Percentiles rank a stretch among this genome's conserved stretches.
Conservation (phyloP, 306 rosid species). For the Cicer chorassanicum region DNA sequence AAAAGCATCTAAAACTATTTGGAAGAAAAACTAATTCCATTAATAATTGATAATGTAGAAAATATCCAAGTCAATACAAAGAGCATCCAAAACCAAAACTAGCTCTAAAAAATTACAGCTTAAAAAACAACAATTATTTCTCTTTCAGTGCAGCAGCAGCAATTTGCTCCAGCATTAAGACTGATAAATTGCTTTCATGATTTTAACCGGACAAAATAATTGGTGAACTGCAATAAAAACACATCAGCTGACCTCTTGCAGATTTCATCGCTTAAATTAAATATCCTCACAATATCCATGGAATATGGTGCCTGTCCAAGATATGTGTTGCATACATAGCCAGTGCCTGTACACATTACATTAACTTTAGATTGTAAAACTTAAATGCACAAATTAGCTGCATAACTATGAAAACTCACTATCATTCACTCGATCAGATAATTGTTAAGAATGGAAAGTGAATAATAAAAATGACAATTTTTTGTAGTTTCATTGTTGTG, state of each 20-base stretch:
- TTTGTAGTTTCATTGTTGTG: not conserved
- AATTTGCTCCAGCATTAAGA: constrained; percentile 11
- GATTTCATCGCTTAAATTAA: constrained; percentile 75
- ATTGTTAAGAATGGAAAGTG: not conserved
- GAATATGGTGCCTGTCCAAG: constrained; percentile 69
- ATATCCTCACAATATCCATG: constrained; percentile 84
- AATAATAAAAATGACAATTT: not conserved
- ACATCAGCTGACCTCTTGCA: constrained; percentile 67
- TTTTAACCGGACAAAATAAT: constrained; percentile 13
- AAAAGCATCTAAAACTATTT: not conserved
- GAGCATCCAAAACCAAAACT: constrained; percentile 9
- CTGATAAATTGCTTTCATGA: not conserved
- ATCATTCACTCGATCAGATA: not conserved
- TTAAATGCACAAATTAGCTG: constrained; percentile 15
- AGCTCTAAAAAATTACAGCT: constrained; percentile 2
- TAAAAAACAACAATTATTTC: not conserved
- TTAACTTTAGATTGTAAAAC: constrained; percentile 17
- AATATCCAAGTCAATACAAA: not conserved
- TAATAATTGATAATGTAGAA: not conserved
- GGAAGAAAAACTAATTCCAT: not conserved
- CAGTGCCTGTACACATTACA: constrained; percentile 63
- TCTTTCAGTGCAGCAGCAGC: not conserved
- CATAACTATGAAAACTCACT: constrained; percentile 10
- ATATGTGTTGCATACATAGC: constrained; percentile 78
- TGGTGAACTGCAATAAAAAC: constrained; percentile 13